phyloP scores from a whole-genome alignment of 805 yeast species.

The Priceomyces fermenticarens region DNA sequence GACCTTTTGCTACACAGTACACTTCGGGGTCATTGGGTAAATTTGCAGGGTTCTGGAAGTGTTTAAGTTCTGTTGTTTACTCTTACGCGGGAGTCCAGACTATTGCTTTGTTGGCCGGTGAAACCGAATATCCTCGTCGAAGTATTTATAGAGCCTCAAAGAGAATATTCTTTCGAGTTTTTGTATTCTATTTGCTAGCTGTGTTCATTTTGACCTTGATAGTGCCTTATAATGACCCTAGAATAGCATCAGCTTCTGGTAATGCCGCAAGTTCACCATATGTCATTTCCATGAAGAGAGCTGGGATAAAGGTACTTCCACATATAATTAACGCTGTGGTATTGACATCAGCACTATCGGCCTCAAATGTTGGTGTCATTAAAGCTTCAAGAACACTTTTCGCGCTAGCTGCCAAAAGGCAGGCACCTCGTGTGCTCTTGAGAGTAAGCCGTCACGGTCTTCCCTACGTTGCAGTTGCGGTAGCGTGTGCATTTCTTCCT shows the following conservation, averaged over 20 bases:
- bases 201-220: constrained; percentile 32
- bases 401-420: constrained; percentile 34
- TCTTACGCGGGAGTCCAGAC: constrained; percentile 31
- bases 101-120: constrained; percentile 26
- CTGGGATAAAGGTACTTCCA: constrained; percentile 32
- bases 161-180: constrained; percentile 9
- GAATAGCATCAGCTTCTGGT: constrained; percentile 23
- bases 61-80: constrained; percentile 38
- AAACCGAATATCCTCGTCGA: constrained; percentile 31
- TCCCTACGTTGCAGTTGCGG: constrained; percentile 23
- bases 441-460: constrained; percentile 30
- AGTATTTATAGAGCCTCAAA: constrained; percentile 25
- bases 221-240: constrained; percentile 25
- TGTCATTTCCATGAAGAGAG: constrained; percentile 35
- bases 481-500: constrained; percentile 22
- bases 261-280: constrained; percentile 36
- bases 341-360: constrained; percentile 37
- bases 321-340: constrained; percentile 37
- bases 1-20: constrained; percentile 26
- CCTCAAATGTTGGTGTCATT: constrained; percentile 27
- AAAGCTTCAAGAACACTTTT: constrained; percentile 29
- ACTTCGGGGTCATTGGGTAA: constrained; percentile 16
- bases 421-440: constrained; percentile 34
- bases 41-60: constrained; percentile 27
- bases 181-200: constrained; percentile 24